Conservation (phyloP, 2,329 filamentous ascomycete genomes). For the Cercospora nicotianae region DNA sequence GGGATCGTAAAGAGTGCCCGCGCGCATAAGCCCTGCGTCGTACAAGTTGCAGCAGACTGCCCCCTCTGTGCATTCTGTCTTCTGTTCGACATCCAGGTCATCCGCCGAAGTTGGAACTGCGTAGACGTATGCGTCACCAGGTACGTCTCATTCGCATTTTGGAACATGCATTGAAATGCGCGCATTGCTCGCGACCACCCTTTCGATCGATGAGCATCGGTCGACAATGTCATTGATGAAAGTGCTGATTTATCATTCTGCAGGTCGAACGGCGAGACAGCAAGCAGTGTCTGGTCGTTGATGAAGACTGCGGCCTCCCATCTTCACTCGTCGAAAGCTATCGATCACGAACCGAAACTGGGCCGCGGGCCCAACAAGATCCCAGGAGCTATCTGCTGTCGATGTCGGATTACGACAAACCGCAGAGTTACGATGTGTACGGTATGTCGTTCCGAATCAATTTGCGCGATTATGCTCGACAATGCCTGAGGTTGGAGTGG, state of each 20-base stretch:
- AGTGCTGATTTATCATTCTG: neutral
- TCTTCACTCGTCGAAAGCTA: constrained; percentile 35
- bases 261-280: constrained; percentile 32
- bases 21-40: constrained; percentile 34
- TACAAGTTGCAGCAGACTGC: constrained; percentile 39
- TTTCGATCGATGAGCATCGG: neutral
- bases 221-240: constrained; percentile 24
- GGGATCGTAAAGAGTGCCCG: constrained; percentile 19
- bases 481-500: constrained; percentile 15
- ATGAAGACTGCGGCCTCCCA: constrained; percentile 40
- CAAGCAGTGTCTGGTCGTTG: constrained; percentile 37
- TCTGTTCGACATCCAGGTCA: constrained; percentile 28
- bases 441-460: constrained; percentile 59
- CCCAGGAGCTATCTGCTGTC: constrained; percentile 54
- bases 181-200: constrained; percentile 21
- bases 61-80: constrained; percentile 23
- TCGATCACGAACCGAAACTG: constrained; percentile 47
- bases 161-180: constrained; percentile 7
- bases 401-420: constrained; percentile 81
- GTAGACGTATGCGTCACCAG: constrained; percentile 39
- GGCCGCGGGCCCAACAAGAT: constrained; percentile 54
- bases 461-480: constrained; percentile 7
- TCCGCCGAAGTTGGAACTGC: constrained; percentile 33
- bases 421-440: constrained; percentile 73
- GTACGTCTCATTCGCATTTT: constrained; percentile 31